phyloP scores from a whole-genome alignment of 768 basidiomycete species.

The Pleurotus giganteus region DNA sequence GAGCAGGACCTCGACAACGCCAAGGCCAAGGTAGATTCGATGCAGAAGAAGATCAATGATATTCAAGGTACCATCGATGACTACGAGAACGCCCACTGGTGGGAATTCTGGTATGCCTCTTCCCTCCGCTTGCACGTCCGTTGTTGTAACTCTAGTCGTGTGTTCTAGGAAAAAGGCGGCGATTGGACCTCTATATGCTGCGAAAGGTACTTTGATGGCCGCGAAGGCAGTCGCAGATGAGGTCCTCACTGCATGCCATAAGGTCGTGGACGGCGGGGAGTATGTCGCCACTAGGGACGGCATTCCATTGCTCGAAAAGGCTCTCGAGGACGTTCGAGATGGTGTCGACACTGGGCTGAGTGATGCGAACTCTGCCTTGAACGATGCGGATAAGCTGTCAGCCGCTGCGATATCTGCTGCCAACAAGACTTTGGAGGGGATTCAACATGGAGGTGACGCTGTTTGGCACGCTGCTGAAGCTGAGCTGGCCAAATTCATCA shows the following conservation, averaged over 20 bases:
- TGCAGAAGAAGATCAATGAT: neutral
- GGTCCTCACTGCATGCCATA: neutral
- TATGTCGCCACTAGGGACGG: neutral
- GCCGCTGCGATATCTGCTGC: neutral
- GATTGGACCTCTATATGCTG: neutral
- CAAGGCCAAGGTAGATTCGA: neutral
- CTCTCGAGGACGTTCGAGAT: neutral
- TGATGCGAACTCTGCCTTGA: neutral
- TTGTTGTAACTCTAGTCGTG: neutral
- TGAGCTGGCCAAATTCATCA: neutral
- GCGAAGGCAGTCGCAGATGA: neutral
- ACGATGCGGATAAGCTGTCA: neutral
- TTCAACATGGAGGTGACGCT: neutral
- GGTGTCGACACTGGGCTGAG: neutral
- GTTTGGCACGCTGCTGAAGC: neutral
- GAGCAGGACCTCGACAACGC: neutral
- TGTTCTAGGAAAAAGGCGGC: neutral
- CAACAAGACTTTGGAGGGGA: neutral
- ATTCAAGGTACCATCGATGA: neutral
- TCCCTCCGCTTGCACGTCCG: neutral
- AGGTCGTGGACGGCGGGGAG: neutral
- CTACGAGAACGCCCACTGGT: neutral
- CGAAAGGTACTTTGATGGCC: neutral
- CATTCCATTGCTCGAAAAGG: neutral
- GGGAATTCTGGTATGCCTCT: neutral